Evolutionary conservation across 2,329 filamentous ascomycete species (phyloP), one percentile per base, ranked within the genome.

Genomic region (Daldinia sp.): DNA sequence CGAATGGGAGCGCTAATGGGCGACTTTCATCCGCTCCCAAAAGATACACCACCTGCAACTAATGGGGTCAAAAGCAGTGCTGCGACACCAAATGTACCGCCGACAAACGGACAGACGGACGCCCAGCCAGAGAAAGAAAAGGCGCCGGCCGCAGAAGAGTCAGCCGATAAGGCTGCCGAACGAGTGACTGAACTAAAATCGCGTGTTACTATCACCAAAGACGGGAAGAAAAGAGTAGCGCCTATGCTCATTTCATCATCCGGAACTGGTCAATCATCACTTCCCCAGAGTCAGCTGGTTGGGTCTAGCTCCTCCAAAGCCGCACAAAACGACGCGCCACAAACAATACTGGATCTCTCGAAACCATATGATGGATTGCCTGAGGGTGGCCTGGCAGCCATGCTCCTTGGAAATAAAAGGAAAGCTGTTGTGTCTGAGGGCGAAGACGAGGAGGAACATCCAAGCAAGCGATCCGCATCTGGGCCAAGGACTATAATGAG

Each of bases 1-100:
- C 89, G 95, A 72, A 99, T 99, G 96, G 96, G 96, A 12, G 95
- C 95, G n/a, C 82, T 99, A 41, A 99, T 99, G 96, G 95, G 95
- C 5, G 94, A 97, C 76, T 87, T 87, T 18, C 86, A 86, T 59
- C 82, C 86, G 2, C 80, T 86, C 3, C 82, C 85, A 3, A 88
- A 88, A 44, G 82, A 84, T 57, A 78, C 81, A 7, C 79, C 81
- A 4, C 79, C 82, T 60, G 82, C 78, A n/a, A 81, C 82, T 28
- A 88, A 87, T 60, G 86, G 86, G 0, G 82, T 78, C 79, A 93
- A 85, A 70, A 78, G 74, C 2, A 76, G 76, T 60, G 70, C 76
- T 12, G 73, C 78, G 6, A 78, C 80, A 1, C 75, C 80, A 3
- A 85, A 81, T 30, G 74, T 78, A 23, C 75, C 78, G 9, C 69